Evolutionary conservation across 2,329 filamentous ascomycete genomes (phyloP).

Genomic region (Exophiala alcalophila): DNA sequence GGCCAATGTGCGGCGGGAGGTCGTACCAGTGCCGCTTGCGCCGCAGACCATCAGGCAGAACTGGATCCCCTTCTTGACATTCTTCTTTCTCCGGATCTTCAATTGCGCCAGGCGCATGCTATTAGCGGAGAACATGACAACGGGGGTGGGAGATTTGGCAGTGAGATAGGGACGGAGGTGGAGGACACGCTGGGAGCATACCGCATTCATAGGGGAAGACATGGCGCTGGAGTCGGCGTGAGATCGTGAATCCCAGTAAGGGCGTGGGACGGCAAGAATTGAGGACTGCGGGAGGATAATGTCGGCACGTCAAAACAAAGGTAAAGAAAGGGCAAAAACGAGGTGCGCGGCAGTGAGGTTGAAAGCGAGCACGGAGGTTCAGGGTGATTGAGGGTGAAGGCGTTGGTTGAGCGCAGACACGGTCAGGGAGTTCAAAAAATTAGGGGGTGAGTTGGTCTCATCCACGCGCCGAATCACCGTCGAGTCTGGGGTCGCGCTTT

Average conservation of each 20-base stretch:
- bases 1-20: slow-evolving; percentile 8
- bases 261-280: slow-evolving; percentile 5
- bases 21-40: slow-evolving; percentile 90
- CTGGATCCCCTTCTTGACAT: slow-evolving; percentile 99
- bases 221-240: slow-evolving; percentile 16
- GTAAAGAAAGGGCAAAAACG: slow-evolving; percentile 7
- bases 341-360: slow-evolving; percentile 1
- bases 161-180: slow-evolving; percentile 3
- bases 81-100: slow-evolving; percentile 99
- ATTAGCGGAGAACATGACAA: slow-evolving; percentile 23
- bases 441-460: slow-evolving; percentile 17
- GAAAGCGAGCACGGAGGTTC: slow-evolving; percentile 3
- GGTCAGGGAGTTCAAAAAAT: slow-evolving; percentile 19
- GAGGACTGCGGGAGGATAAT: slow-evolving; percentile 1
- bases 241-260: no score
- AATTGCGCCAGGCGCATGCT: slow-evolving; percentile 53
- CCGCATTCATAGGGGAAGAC: slow-evolving; percentile 32
- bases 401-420: neutral
- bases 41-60: slow-evolving; percentile 99
- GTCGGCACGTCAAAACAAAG: slow-evolving; percentile 9
- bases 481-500: slow-evolving; percentile 25
- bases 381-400: slow-evolving; percentile 1
- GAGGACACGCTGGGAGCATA: slow-evolving; percentile 17
- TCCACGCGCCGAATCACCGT: slow-evolving; percentile 6
- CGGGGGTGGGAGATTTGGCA: neutral